Evolutionary conservation across 805 yeast species (phyloP).

Genomic region (Metschnikowia arizonensis): DNA sequence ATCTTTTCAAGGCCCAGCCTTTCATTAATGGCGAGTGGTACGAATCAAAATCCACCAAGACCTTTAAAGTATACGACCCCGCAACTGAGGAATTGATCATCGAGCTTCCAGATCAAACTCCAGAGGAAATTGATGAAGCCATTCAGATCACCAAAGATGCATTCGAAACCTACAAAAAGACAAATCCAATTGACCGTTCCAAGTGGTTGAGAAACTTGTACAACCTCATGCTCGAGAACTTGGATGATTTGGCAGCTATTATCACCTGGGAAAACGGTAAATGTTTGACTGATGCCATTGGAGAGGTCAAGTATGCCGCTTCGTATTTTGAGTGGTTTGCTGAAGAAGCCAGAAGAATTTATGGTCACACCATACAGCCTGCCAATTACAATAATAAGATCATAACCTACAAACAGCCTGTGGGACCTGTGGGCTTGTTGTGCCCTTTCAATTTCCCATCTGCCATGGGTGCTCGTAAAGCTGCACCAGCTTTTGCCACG

Average conservation of each 20-base stretch:
- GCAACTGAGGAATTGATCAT: slow-evolving; percentile 36
- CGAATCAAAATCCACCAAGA: slow-evolving; percentile 33
- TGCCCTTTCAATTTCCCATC: slow-evolving; percentile 68
- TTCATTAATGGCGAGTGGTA: slow-evolving; percentile 40
- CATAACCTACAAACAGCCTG: slow-evolving; percentile 53
- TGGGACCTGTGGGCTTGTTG: slow-evolving; percentile 61
- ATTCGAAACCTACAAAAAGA: slow-evolving; percentile 43
- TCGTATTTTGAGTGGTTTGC: slow-evolving; percentile 43
- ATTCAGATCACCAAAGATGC: slow-evolving; percentile 46
- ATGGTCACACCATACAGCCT: slow-evolving; percentile 57
- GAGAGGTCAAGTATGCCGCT: slow-evolving; percentile 58
- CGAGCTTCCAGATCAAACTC: slow-evolving; percentile 43
- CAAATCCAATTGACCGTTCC: slow-evolving; percentile 49
- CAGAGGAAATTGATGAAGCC: slow-evolving; percentile 41
- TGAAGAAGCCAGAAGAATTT: slow-evolving; percentile 54
- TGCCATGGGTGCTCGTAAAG: slow-evolving; percentile 65
- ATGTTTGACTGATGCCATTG: slow-evolving; percentile 48
- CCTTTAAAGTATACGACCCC: slow-evolving; percentile 38
- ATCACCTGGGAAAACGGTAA: slow-evolving; percentile 62
- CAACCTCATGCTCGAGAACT: slow-evolving; percentile 50
- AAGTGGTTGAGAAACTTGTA: slow-evolving; percentile 47
- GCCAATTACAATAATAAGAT: slow-evolving; percentile 47
- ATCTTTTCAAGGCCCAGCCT: slow-evolving; percentile 30
- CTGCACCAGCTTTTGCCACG: slow-evolving; percentile 62
- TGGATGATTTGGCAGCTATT: slow-evolving; percentile 54